Evolutionary conservation across 352 stramenopile species (phyloP), one percentile per base, ranked within the genome.

Genomic region (Pythium volutum): DNA sequence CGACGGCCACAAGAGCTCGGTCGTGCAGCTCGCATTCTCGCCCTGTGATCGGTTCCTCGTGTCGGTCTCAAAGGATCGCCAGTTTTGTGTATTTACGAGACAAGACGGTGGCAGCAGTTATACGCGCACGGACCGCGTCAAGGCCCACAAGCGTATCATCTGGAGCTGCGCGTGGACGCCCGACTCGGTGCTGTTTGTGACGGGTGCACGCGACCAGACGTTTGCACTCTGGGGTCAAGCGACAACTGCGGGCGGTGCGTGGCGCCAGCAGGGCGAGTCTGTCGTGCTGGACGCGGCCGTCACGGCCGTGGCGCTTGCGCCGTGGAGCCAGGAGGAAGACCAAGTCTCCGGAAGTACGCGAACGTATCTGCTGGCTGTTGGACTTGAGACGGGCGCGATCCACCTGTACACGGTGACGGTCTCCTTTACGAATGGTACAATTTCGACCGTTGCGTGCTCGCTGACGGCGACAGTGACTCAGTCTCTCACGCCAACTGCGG

Each of bases 131-230:
- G 56, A 79, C n/a, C 71, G 67, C 9, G 61, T 83, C 34, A 91
- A 88, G 66, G 78, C 79, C 14, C 84, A 93, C 62, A 80, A 87
- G 48, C 76, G 84, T 7, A 93, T 91, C 36, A 87, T 93, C 43
- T 93, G 84, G 84, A 88, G 73, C 54, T 91, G 81, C 42, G 79
- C 77, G 18, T 93, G 84, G 84, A 62, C 80, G 4, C 77, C 80
- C 4, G 75, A 91, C 61, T 85, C 79, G 14, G 51, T 41, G 6
- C 42, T 84, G 23, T 86, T 93, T 47, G 78, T 46, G 10, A 76
- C 87, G 1, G 84, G 78, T 3, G 87, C 84, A 0, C 67, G 84
- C 55, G 84, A 93, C 46, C 80, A 91, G 43, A 82, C 75, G 1
- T 58, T 91, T 27, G 77, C 75, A 1, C 20, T 93, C 14, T 93